Conservation (phyloP, 2,329 filamentous ascomycete species). For the Davidsoniella australis region DNA sequence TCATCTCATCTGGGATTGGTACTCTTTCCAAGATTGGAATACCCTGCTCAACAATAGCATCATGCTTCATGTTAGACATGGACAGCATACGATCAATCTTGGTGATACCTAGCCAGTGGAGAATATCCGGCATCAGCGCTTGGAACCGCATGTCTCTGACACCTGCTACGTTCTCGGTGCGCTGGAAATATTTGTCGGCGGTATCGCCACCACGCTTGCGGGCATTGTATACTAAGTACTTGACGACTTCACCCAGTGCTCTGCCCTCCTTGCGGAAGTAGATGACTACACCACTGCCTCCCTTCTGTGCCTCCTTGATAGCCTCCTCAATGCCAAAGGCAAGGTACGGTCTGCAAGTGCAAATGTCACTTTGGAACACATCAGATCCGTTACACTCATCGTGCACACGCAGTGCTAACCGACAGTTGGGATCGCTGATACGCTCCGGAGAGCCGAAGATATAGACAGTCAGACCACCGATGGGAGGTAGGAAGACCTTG, state of each 20-base stretch:
- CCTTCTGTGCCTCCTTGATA: conserved; percentile 88
- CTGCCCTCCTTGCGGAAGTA: conserved; percentile 97
- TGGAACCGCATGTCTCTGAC: conserved; percentile 97
- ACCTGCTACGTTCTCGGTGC: conserved; percentile 95
- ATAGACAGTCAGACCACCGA: conserved; percentile 87
- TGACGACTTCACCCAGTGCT: conserved; percentile 87
- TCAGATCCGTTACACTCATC: conserved; percentile 86
- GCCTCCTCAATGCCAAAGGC: conserved; percentile 96
- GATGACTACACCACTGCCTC: conserved; percentile 86
- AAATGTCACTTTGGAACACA: conserved; percentile 95
- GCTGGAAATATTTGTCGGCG: conserved; percentile 85
- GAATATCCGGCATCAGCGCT: conserved; percentile 90
- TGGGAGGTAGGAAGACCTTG: conserved; percentile 88
- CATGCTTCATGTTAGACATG: conserved; percentile 83
- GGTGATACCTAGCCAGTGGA: conserved; percentile 95
- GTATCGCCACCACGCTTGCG: conserved; percentile 62
- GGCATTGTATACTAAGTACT: conserved; percentile 70
- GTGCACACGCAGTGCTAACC: conserved; percentile 68
- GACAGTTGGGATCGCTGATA: conserved; percentile 72
- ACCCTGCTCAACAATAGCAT: conserved; percentile 71
- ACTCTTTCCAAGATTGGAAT: conserved; percentile 12
- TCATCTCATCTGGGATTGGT: conserved; percentile 38
- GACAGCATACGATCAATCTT: conserved; percentile 98
- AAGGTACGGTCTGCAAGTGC: conserved; percentile 87
- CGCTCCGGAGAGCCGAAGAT: conserved; percentile 91